A percentile compares a stretch with the other conserved stretches of the same genome.
Conservation (phyloP, 345 rosid genomes). For the Hibiscus syriacus region DNA sequence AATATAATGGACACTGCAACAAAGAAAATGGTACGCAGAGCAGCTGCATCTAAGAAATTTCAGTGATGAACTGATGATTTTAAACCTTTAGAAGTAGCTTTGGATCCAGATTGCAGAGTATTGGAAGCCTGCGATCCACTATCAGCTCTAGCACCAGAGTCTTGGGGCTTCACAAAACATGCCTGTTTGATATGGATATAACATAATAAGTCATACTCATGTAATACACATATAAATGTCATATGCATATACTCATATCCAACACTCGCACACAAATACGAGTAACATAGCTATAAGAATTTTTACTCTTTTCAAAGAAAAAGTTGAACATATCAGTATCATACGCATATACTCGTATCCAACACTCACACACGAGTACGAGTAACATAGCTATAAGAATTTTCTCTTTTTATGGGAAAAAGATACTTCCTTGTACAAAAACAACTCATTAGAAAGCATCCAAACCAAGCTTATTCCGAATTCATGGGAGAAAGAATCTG, state of each 20-base stretch:
- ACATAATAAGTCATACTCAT: neutral
- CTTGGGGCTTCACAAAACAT: conserved; percentile 51
- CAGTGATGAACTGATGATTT: conserved; percentile 10
- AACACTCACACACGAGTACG: neutral
- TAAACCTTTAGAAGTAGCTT: conserved; percentile 63
- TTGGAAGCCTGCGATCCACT: conserved; percentile 41
- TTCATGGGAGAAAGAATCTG: too few species aligned
- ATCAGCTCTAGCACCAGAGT: conserved; percentile 44
- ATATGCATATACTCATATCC: neutral
- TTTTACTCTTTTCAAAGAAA: too few species aligned
- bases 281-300: too few species aligned
- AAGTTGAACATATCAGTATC: too few species aligned
- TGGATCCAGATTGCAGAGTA: conserved; percentile 40
- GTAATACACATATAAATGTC: neutral
- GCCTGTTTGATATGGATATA: conserved; percentile 34
- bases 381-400: too few species aligned
- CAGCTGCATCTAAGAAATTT: neutral
- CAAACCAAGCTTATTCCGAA: too few species aligned
- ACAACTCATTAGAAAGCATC: too few species aligned
- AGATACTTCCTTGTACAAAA: too few species aligned
- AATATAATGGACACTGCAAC: neutral
- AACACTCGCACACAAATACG: neutral
- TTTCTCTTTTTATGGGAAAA: too few species aligned
- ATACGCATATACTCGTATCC: too few species aligned
- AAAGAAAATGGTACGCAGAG: neutral